Conservation (phyloP, 345 rosid species). For the Arabidopsis arenosa region DNA sequence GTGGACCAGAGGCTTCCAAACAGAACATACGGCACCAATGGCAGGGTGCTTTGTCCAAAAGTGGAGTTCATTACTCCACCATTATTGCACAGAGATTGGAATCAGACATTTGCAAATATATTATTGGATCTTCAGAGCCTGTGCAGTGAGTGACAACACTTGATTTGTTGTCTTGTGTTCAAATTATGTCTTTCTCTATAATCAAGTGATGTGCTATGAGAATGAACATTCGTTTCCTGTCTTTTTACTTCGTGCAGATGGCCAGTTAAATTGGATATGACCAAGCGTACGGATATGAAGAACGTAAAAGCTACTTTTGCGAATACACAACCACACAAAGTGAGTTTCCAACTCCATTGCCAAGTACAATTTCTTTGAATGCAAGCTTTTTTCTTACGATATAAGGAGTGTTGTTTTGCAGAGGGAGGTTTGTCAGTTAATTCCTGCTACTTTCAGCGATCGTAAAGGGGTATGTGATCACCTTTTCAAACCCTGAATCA, state of each 20-base stretch:
- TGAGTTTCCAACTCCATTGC: conserved; percentile 47
- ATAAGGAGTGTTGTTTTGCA: conserved; percentile 50
- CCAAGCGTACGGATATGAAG: conserved; percentile 89
- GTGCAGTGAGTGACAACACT: conserved; percentile 63
- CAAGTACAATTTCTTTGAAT: background rate
- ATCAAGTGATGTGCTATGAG: conserved; percentile 32
- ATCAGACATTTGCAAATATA: conserved; percentile 79
- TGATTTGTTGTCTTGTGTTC: conserved; percentile 20
- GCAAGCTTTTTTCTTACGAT: conserved; percentile 3
- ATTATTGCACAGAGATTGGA: conserved; percentile 75
- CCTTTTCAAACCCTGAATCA: conserved; percentile 13
- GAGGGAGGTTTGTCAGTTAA: conserved; percentile 92
- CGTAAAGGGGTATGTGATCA: conserved; percentile 76
- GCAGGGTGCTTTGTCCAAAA: conserved; percentile 88
- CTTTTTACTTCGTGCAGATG: conserved; percentile 65
- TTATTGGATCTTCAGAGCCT: conserved; percentile 74
- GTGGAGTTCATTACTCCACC: conserved; percentile 90
- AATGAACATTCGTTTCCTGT: conserved; percentile 31
- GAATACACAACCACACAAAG: conserved; percentile 77
- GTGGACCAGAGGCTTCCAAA: conserved; percentile 53
- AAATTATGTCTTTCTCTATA: conserved; percentile 29
- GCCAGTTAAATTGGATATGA: conserved; percentile 93
- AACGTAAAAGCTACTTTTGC: conserved; percentile 77
- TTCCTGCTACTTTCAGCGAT: conserved; percentile 70
- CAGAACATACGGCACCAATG: conserved; percentile 59